Evolutionary conservation across 140 eudicot species (phyloP).

Genomic region (Ambrosia hybrid): DNA sequence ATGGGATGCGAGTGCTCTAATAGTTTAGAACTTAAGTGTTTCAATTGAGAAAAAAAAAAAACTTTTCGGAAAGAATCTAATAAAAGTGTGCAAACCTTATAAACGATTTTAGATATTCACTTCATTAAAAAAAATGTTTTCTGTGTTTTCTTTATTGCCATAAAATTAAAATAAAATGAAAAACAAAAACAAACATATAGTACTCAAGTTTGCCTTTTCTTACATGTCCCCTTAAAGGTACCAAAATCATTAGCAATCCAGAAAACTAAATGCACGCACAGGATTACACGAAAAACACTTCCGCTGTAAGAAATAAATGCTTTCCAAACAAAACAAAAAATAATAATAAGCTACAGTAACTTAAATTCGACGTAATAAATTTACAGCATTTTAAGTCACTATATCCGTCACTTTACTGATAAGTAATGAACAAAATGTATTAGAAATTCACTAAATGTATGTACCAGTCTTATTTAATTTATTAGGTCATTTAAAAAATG

Average conservation of each 20-base stretch:
- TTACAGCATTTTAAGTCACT: slow-evolving; percentile 2
- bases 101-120: too few species aligned
- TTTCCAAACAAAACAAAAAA: not conserved
- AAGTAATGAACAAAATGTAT: not conserved
- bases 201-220: not conserved
- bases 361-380: slow-evolving; percentile 3
- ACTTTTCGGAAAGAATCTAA: too few species aligned
- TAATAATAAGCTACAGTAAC: not conserved
- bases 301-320: not conserved
- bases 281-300: not conserved
- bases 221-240: slow-evolving; percentile 3
- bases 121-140: too few species aligned
- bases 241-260: not conserved
- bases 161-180: too few species aligned
- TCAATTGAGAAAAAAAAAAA: too few species aligned
- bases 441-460: not conserved
- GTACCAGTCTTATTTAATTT: not conserved
- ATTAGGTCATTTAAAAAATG: too few species aligned
- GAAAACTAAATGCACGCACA: not conserved
- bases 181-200: not conserved
- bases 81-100: too few species aligned
- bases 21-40: too few species aligned
- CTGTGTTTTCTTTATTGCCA: not conserved
- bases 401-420: not conserved
- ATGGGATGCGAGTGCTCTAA: too few species aligned